Evolutionary conservation across 345 rosid species (phyloP), one percentile per base, ranked within the genome.

Genomic region (Camelina laxa): DNA sequence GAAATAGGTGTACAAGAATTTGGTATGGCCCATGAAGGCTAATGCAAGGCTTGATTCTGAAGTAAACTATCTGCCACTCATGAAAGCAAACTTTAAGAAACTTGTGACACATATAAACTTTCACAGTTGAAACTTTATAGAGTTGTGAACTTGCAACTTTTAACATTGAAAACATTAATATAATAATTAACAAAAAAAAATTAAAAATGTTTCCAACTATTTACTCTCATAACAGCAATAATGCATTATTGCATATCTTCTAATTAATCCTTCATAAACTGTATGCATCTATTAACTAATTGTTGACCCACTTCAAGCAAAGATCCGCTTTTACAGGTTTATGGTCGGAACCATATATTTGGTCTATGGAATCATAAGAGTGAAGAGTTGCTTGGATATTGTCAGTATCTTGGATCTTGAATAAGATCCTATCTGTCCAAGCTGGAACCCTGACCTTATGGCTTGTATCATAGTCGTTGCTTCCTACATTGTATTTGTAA

Each of bases 401-500:
- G 1, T 79, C 45, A 5, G 70, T 39, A 21, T 82, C 85, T 55
- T 81, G 76, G 2, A 84, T 78, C 77, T 82, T 86, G 72, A 77
- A 84, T 74, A 86, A 38, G 58, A 84, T 82, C 62, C 90, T 73
- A 73, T 84, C 86, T 3, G 87, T 84, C 90, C 90, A 84, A 27
- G 90, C 80, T n/a, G 90, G 87, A 22, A 86, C 80, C 50, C 87
- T 71, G 12, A 81, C 86, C 84, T 91, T 91, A 77, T 80, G 68
- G 66, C 93, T 90, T 64, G 91, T 85, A 51, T 88, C 88, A 17
- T 88, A 87, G 74, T 79, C 80, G 77, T 78, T 86, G 31, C 90
- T 87, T 75, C 93, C 91, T 4, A 80, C 63, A 19, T 88, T 69
- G 59, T 88, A 85, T 58, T 88, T 87, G 36, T 84, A 90, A 0